A percentile compares a stretch with the other conserved stretches of the same genome.
Conservation (phyloP, 768 basidiomycete species). For the Amanita rubescens region DNA sequence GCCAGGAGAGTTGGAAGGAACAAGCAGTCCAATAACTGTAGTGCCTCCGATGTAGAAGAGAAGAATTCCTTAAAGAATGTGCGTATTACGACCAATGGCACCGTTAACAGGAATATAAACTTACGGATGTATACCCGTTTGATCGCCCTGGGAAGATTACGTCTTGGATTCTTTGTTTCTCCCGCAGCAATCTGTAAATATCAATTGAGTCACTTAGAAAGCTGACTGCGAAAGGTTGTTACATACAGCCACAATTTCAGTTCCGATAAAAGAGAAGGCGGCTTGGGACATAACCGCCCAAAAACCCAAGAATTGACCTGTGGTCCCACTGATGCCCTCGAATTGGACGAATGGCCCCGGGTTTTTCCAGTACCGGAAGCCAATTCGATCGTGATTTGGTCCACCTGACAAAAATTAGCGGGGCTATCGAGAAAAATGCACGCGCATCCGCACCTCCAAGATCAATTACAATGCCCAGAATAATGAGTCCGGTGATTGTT, state of each 20-base stretch:
- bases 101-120: constrained; percentile 10
- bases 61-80: constrained; percentile 74
- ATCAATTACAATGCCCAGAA: constrained; percentile 70
- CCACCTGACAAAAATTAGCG: constrained; percentile 45
- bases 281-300: constrained; percentile 69
- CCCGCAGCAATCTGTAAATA: constrained; percentile 66
- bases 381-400: constrained; percentile 67
- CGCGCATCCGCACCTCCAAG: constrained; percentile 47
- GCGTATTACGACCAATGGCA: constrained; percentile 25
- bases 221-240: constrained; percentile 18
- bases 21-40: constrained; percentile 74
- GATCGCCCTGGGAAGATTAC: constrained; percentile 56
- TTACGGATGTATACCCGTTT: constrained; percentile 63
- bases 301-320: constrained; percentile 66
- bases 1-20: constrained; percentile 56
- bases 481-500: constrained; percentile 66
- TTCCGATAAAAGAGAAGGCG: constrained; percentile 89
- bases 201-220: not conserved
- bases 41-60: constrained; percentile 72
- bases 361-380: constrained; percentile 78
- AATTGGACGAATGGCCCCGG: constrained; percentile 87
- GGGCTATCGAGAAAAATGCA: not conserved
- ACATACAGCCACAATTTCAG: constrained; percentile 82
- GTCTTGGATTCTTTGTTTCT: constrained; percentile 85
- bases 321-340: constrained; percentile 50